Conservation (phyloP, 2,329 filamentous ascomycete genomes). For the Ascochyta pisi region DNA sequence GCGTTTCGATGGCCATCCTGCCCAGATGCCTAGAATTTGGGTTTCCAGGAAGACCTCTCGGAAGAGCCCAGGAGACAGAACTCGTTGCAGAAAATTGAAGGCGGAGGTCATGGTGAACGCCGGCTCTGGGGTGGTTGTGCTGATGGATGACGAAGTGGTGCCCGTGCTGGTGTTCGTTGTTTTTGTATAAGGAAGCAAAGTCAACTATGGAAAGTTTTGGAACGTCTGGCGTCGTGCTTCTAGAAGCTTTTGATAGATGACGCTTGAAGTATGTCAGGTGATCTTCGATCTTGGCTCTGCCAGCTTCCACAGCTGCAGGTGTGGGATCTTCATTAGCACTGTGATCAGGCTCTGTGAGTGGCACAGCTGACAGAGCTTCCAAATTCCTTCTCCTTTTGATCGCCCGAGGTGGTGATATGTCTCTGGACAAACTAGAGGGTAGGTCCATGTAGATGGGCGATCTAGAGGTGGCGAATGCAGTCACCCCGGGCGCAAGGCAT, state of each 20-base stretch:
- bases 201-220: slow-evolving; percentile 51
- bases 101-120: slow-evolving; percentile 72
- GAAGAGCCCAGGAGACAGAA: slow-evolving; percentile 64
- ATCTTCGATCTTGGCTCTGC: slow-evolving; percentile 55
- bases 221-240: slow-evolving; percentile 18
- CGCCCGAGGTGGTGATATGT: slow-evolving; percentile 33
- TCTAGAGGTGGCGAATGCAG: not conserved
- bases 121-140: slow-evolving; percentile 74
- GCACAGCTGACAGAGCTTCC: not conserved
- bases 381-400: slow-evolving; percentile 25
- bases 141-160: slow-evolving; percentile 72
- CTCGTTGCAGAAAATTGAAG: slow-evolving; percentile 73
- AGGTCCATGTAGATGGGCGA: slow-evolving; percentile 17
- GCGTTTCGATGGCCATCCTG: slow-evolving; percentile 55
- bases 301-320: slow-evolving; percentile 61
- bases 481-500: not conserved
- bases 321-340: slow-evolving; percentile 8
- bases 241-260: slow-evolving; percentile 47
- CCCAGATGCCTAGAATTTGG: slow-evolving; percentile 49
- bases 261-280: slow-evolving; percentile 58
- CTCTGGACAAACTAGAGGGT: slow-evolving; percentile 27
- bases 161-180: slow-evolving; percentile 55
- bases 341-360: not conserved
- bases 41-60: slow-evolving; percentile 54
- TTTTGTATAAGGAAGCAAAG: slow-evolving; percentile 56